phyloP scores from a whole-genome alignment of 345 rosid genomes.

The Citrus mangshanensis region DNA sequence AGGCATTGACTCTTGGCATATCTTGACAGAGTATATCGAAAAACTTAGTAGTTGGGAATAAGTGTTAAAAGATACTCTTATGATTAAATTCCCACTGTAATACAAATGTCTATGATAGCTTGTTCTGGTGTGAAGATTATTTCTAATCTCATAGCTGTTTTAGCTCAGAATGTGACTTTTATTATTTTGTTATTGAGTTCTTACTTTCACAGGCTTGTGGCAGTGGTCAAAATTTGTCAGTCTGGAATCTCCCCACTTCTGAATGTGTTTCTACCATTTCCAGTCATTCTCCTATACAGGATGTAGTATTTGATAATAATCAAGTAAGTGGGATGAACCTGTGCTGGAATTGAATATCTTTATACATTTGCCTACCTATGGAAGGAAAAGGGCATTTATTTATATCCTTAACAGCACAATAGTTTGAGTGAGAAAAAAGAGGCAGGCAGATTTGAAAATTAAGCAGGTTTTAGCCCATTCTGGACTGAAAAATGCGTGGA shows the following conservation, averaged over 20 bases:
- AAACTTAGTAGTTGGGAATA: not conserved
- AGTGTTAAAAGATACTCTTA: not conserved
- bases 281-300: conserved; percentile 53
- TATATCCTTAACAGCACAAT: not conserved
- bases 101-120: not conserved
- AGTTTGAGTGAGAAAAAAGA: not conserved
- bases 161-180: not conserved
- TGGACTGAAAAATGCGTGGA: not conserved
- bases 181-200: not conserved
- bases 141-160: not conserved
- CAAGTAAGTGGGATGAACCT: conserved; percentile 49
- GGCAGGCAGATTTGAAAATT: not conserved
- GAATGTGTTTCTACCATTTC: conserved; percentile 66
- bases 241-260: conserved; percentile 88
- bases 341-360: not conserved
- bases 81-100: not conserved
- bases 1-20: not conserved
- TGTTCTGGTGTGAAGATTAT: not conserved
- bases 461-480: not conserved
- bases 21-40: not conserved
- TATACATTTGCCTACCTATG: not conserved
- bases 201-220: conserved; percentile 65
- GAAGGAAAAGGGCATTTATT: too few relatives aligned
- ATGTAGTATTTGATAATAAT: conserved; percentile 67
- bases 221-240: conserved; percentile 56